Evolutionary conservation across 75 land plant species (phyloP).

Genomic region (Pinus tabuliformis): DNA sequence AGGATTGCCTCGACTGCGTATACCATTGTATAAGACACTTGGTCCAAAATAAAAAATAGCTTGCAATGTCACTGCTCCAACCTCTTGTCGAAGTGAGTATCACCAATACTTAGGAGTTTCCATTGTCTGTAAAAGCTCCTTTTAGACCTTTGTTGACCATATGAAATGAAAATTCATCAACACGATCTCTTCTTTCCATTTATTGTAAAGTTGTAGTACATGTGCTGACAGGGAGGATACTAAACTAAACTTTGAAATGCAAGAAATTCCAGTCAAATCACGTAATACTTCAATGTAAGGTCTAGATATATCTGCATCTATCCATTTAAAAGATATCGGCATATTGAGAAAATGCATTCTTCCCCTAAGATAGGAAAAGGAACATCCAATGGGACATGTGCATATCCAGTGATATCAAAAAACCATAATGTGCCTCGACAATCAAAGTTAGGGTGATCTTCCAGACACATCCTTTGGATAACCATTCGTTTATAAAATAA

Average conservation of each 20-base stretch:
- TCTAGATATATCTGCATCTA: no score
- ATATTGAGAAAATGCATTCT: slow-evolving; percentile 46
- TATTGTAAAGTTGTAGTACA: no score
- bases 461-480: no score
- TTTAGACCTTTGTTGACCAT: slow-evolving; percentile 57
- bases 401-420: slow-evolving; percentile 45
- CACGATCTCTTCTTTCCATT: no score
- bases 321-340: no score
- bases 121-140: slow-evolving; percentile 55
- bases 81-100: slow-evolving; percentile 50
- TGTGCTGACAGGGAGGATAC: no score
- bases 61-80: slow-evolving; percentile 56
- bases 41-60: slow-evolving; percentile 68
- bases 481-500: no score
- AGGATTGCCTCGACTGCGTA: slow-evolving; percentile 67
- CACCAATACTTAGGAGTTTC: slow-evolving; percentile 60
- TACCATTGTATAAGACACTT: slow-evolving; percentile 69
- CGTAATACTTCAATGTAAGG: no score
- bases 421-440: slow-evolving; percentile 76
- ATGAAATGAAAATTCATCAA: no score
- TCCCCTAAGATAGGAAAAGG: slow-evolving; percentile 35
- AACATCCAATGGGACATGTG: slow-evolving; percentile 43
- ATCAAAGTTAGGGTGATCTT: no score
- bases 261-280: no score
- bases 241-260: no score